Evolutionary conservation across 2,329 filamentous ascomycete genomes (phyloP), one percentile per base, ranked within the genome.

Genomic region (Endocalyx cinctus): DNA sequence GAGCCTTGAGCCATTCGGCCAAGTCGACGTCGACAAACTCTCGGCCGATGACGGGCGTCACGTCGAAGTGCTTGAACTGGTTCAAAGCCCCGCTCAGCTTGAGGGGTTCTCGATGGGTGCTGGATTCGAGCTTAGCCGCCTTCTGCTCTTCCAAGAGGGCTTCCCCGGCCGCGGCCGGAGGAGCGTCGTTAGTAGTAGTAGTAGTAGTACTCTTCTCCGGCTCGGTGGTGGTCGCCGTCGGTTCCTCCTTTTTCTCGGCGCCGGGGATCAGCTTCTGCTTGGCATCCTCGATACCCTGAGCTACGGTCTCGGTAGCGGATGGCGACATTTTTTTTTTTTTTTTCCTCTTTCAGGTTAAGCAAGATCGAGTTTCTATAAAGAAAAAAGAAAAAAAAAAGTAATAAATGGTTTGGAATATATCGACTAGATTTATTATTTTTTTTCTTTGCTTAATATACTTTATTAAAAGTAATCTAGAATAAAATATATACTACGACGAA

Each of bases 1-100:
- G 64, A 0, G 76, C 73, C 17, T 76, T 62, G 5, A 86, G 63
- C 45, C 73, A 70, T 20, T 85, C 78, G 5, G 70, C 70, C 1
- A 83, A 62, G 41, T 79, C 72, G 20, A 72, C 66, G 11, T 65
- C 67, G n/a, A 69, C 63, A 41, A 70, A 83, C 48, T 83, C 79
- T 6, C 68, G 67, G 5, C 79, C 79, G 36, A 83, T 81, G 26
- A 71, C 59, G 0, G 78, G 78, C 2, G 78, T 82, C 5, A 72
- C 59, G 19, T 82, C 78, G 35, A 78, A 74, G 3, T 64, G 64
- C 40, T 76, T 64, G 39, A 69, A 74, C 10, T 62, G 37, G 25
- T 78, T 66, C 0, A 79, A 60, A 2, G 55, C 64, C 1, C 74
- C 74, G 2, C 64, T 69, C 4, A 67, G 55, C 51, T 70, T 66